Evolutionary conservation across 139 green algal species (phyloP), one percentile per base, ranked within the genome.

Genomic region (Pseudopediastrum boryanum): DNA sequence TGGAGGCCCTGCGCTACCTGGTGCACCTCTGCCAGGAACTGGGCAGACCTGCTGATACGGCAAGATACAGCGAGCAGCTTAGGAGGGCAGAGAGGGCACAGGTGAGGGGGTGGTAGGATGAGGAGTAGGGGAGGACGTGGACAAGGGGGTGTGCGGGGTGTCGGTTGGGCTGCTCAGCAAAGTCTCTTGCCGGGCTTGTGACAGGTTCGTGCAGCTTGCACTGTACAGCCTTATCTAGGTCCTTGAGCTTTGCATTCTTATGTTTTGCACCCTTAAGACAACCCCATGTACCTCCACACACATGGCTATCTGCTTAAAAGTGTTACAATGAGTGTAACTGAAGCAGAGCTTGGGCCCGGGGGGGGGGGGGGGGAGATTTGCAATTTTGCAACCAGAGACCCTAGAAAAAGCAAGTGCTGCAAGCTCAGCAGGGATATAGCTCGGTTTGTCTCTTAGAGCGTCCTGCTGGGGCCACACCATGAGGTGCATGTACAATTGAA

Each of bases 1-100:
- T 91, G 2, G 94, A 98, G 87, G 95, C 92, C 75, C 88, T 97
- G 71, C 87, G 91, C 51, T 97, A 96, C 87, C 84, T 98, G 16
- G 86, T 93, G 54, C 86, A 93, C 72, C 83, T 98, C 29, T 96
- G 90, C 83, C 88, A 83, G 3, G 89, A 95, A 73, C 85, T 95
- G 61, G 89, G 91, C 7, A 78, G 80, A 3, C 59, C 79, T 16
- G 61, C 81, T n/a, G 86, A 94, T 52, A 88, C 87, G 12, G 59
- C 79, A 29, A 82, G 23, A 9, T 75, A 79, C 46, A 54, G 38
- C 23, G 58, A 84, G 16, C 19, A 67, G 46, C 71, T 89, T 36
- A 54, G 70, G 2, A 79, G 83, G 31, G 84, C 80, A 3, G 84
- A 86, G 67, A 38, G 56, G 23, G 73, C 63, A 48, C n/a, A 46